Percentiles rank a stretch among this genome's conserved stretches.
These are phyloP conservation scores for Leccinum broughii DNA, from an alignment of 768 basidiomycete genomes.

Conservation along the genomic window DNA sequence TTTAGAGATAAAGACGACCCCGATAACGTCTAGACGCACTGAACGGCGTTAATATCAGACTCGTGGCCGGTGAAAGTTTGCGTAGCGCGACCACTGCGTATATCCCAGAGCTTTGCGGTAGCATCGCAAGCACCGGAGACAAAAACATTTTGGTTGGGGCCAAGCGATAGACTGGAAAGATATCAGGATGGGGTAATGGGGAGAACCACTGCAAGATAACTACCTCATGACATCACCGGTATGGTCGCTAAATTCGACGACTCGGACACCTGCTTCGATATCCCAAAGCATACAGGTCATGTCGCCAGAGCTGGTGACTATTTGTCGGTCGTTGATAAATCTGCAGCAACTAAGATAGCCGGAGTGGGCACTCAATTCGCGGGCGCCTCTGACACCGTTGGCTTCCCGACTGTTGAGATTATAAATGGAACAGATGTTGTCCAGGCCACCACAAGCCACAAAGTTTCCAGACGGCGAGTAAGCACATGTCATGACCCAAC, in stretches of 20 bases:
- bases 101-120: conserved; percentile 98
- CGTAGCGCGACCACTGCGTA: conserved; percentile 93
- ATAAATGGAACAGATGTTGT: conserved; percentile 99
- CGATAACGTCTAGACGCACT: conserved; percentile 54
- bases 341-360: conserved; percentile 98
- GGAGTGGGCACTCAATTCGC: conserved; percentile 95
- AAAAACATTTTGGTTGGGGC: conserved; percentile 91
- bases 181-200: conserved; percentile 11
- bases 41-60: conserved; percentile 98
- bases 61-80: conserved; percentile 99
- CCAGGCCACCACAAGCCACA: conserved; percentile 97
- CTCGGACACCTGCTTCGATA: conserved; percentile 94
- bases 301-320: conserved; percentile 95
- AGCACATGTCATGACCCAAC: conserved; percentile 99
- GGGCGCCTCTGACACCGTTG: conserved; percentile 83
- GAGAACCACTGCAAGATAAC: conserved; percentile 2
- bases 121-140: conserved; percentile 99
- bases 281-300: conserved; percentile 99
- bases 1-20: conserved; percentile 8
- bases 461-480: conserved; percentile 97
- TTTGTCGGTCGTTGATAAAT: conserved; percentile 98
- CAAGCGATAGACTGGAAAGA: conserved; percentile 77
- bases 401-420: conserved; percentile 77
- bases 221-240: conserved; percentile 99
- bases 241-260: conserved; percentile 99